These are phyloP conservation scores for Knoxia roxburghii DNA, from an alignment of 257 asterid genomes.

Conservation along the genomic window DNA sequence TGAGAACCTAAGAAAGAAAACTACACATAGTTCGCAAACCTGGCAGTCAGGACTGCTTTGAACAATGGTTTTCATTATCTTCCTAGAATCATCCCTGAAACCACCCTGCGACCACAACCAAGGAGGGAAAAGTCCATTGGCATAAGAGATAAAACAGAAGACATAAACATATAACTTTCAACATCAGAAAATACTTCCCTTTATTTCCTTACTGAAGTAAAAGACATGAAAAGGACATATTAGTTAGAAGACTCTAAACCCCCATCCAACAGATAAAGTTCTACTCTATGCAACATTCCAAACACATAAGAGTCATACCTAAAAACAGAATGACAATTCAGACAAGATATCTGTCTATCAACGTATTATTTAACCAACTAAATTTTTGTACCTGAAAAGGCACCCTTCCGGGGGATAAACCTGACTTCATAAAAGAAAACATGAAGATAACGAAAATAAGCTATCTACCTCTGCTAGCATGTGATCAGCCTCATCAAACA, in stretches of 20 bases:
- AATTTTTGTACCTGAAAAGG: not conserved
- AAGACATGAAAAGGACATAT: not conserved
- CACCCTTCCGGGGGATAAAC: not conserved
- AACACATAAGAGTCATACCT: no score
- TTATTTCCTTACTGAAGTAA: not conserved
- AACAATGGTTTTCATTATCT: slow-evolving; percentile 56
- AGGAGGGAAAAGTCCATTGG: not conserved
- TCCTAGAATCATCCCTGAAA: slow-evolving; percentile 69
- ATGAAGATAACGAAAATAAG: not conserved
- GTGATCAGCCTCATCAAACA: slow-evolving; percentile 97
- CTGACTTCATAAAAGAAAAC: not conserved
- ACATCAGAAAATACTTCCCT: not conserved
- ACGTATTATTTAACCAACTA: not conserved
- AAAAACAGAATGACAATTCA: no score
- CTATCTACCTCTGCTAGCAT: slow-evolving; percentile 84
- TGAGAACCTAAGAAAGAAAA: slow-evolving; percentile 3
- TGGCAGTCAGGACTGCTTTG: slow-evolving; percentile 55
- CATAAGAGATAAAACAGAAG: not conserved
- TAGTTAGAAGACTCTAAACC: not conserved
- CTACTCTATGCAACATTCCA: not conserved
- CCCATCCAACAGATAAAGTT: not conserved
- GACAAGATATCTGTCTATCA: no score
- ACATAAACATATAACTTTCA: not conserved
- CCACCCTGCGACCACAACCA: slow-evolving; percentile 48
- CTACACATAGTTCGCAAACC: slow-evolving; percentile 29